These are phyloP conservation scores for Lithospermum erythrorhizon DNA, from an alignment of 257 asterid genomes.

Conservation along the genomic window DNA sequence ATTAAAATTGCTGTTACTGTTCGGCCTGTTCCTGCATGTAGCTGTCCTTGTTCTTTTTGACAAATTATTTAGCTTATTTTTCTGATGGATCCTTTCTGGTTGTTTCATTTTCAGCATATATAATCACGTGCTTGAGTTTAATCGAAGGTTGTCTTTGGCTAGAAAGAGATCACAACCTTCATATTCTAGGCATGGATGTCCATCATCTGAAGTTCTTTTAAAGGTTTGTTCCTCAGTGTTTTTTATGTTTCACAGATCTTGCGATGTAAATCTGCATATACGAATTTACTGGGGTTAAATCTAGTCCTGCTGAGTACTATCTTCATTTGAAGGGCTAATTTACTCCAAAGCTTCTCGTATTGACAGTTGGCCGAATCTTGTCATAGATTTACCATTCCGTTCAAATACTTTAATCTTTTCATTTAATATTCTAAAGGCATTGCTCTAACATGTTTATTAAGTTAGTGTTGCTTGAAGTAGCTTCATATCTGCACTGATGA, in stretches of 20 bases:
- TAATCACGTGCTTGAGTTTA: slow-evolving; percentile 22
- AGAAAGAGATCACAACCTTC: slow-evolving; percentile 14
- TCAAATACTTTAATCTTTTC: too few species aligned
- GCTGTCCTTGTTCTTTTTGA: too few species aligned
- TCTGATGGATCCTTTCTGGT: neutral
- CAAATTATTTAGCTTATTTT: too few species aligned
- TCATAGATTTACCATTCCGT: too few species aligned
- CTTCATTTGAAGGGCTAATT: too few species aligned
- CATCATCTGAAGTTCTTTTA: slow-evolving; percentile 7
- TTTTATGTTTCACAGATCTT: neutral
- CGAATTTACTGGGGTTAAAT: too few species aligned
- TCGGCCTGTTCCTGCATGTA: neutral
- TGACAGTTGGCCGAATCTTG: too few species aligned
- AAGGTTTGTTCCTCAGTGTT: slow-evolving; percentile 16
- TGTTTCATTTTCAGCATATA: slow-evolving; percentile 27
- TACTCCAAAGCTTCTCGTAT: too few species aligned
- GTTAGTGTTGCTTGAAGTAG: neutral
- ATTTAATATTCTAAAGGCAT: too few species aligned
- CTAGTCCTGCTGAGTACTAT: too few species aligned
- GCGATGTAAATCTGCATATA: too few species aligned
- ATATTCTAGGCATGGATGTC: slow-evolving; percentile 9
- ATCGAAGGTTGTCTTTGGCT: slow-evolving; percentile 18
- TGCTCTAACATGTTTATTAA: too few species aligned
- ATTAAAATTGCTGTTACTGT: neutral
- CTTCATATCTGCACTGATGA: neutral